A percentile compares a stretch with the other conserved stretches of the same genome.
Evolutionary conservation across 192 early-diverging fungal species (phyloP).

Genomic region (Mortierella claussenii): DNA sequence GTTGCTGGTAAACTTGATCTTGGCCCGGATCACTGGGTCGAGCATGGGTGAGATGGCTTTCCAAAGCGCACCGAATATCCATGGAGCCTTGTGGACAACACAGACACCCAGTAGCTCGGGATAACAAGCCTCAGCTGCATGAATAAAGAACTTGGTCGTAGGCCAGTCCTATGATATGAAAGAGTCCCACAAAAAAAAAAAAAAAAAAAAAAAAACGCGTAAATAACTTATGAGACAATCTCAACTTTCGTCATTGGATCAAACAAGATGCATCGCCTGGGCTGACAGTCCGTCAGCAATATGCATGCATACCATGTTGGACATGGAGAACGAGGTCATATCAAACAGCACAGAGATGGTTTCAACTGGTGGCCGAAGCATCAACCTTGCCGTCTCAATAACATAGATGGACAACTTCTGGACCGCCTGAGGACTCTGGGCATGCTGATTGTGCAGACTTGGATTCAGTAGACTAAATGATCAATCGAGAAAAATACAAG

Average conservation of each 20-base stretch:
- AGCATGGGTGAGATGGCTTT: slow-evolving; percentile 80
- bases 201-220: neutral
- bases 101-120: slow-evolving; percentile 84
- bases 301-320: slow-evolving; percentile 68
- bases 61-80: slow-evolving; percentile 86
- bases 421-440: slow-evolving; percentile 68
- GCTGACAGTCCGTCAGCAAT: neutral
- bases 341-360: slow-evolving; percentile 84
- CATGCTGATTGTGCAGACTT: slow-evolving; percentile 56
- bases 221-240: neutral
- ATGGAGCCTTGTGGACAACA: slow-evolving; percentile 87
- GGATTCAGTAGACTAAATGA: slow-evolving; percentile 53
- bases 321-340: slow-evolving; percentile 78
- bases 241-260: no score
- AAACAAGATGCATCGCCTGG: neutral
- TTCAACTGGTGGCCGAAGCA: slow-evolving; percentile 68
- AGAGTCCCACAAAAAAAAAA: neutral
- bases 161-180: slow-evolving; percentile 67
- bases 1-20: slow-evolving; percentile 77
- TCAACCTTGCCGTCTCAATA: slow-evolving; percentile 73
- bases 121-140: slow-evolving; percentile 85
- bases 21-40: slow-evolving; percentile 89
- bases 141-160: slow-evolving; percentile 77
- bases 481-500: neutral
- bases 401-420: slow-evolving; percentile 74